Evolutionary conservation across 1,284 basidiomycete genomes (phyloP).

Genomic region (Agaricales sp.): DNA sequence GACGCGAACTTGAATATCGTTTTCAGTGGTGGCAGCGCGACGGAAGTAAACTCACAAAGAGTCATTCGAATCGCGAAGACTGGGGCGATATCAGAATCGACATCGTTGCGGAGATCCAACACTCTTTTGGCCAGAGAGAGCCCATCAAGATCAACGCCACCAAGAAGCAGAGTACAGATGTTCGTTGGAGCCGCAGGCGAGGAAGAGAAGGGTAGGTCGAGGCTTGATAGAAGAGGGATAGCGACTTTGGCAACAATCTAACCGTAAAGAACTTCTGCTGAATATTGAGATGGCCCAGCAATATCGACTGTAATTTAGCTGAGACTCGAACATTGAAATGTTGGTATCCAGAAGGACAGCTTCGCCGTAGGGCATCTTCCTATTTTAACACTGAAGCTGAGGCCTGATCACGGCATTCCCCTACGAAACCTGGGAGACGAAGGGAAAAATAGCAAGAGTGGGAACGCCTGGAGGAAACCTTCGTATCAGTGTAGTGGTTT

Average conservation of each 20-base stretch:
- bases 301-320: conserved; percentile 57
- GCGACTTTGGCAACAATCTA: conserved; percentile 70
- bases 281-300: conserved; percentile 6
- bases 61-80: too few relatives aligned
- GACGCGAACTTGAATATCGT: too few relatives aligned
- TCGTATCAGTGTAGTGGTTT: conserved; percentile 59
- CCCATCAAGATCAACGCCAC: too few relatives aligned
- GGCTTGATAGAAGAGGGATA: too few relatives aligned
- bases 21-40: too few relatives aligned
- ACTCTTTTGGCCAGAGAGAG: too few relatives aligned
- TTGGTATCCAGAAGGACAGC: conserved; percentile 68
- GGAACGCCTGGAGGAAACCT: conserved; percentile 65
- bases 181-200: neutral
- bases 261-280: conserved; percentile 23
- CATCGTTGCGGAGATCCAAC: too few relatives aligned
- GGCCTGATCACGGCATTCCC: conserved; percentile 58
- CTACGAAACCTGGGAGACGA: conserved; percentile 39
- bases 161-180: too few relatives aligned
- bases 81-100: too few relatives aligned
- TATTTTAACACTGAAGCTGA: conserved; percentile 44
- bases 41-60: too few relatives aligned
- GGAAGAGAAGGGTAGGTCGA: conserved; percentile 57
- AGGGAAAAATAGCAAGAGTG: conserved; percentile 67
- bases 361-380: conserved; percentile 55
- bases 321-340: conserved; percentile 52